These are phyloP conservation scores for Tricladium varicosporioides DNA, from an alignment of 2,329 filamentous ascomycete genomes.

Conservation along the genomic window DNA sequence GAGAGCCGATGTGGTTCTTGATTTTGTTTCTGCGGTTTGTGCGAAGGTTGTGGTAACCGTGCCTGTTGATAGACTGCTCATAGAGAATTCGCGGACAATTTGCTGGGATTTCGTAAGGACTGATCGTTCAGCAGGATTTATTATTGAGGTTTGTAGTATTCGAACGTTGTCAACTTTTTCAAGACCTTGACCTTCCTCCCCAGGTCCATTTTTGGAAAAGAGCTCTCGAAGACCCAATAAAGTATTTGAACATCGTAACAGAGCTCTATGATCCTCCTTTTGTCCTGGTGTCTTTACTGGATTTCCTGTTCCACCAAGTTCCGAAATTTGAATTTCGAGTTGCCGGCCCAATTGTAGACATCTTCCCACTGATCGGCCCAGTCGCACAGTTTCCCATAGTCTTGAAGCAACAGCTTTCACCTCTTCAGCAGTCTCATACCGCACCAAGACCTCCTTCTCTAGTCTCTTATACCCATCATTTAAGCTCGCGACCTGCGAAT, in stretches of 20 bases:
- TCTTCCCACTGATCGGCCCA: constrained; percentile 73
- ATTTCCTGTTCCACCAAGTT: constrained; percentile 47
- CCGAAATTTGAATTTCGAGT: constrained; percentile 80
- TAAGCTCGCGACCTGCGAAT: constrained; percentile 74
- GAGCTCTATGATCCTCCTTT: constrained; percentile 68
- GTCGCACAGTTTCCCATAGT: constrained; percentile 74
- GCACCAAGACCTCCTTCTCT: constrained; percentile 80
- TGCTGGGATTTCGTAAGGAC: constrained; percentile 75
- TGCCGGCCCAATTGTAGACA: constrained; percentile 81
- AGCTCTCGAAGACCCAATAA: constrained; percentile 74
- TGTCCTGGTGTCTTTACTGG: constrained; percentile 35
- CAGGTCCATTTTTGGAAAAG: constrained; percentile 62
- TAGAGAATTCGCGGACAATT: constrained; percentile 78
- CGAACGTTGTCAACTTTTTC: constrained; percentile 70
- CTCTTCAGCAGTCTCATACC: constrained; percentile 82
- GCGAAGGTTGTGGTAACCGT: constrained; percentile 54
- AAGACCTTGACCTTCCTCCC: constrained; percentile 76
- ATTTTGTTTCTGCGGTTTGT: constrained; percentile 71
- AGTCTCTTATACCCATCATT: constrained; percentile 83
- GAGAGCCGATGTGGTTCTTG: constrained; percentile 70
- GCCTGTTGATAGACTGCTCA: constrained; percentile 54
- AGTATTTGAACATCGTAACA: constrained; percentile 80
- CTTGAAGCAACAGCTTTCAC: constrained; percentile 74
- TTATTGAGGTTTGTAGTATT: constrained; percentile 66
- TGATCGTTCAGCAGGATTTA: constrained; percentile 69